A percentile compares a stretch with the other conserved stretches of the same genome.
These are phyloP conservation scores for Cucurbita argyrosperma DNA, from an alignment of 306 rosid genomes.

Conservation along the genomic window DNA sequence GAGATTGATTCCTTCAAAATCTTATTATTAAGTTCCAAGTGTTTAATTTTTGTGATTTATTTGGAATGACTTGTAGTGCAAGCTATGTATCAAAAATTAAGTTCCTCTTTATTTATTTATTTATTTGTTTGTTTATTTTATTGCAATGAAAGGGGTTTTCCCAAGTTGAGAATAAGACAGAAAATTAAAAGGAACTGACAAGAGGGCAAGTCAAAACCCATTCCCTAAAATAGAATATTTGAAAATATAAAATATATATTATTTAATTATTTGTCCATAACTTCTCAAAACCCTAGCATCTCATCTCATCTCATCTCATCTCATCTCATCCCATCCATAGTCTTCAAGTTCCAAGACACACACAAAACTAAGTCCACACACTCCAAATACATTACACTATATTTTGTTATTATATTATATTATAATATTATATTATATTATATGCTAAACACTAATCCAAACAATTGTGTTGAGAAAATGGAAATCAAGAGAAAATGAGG, in stretches of 20 bases:
- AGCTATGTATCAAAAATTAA: too few species aligned
- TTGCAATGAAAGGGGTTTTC: not conserved
- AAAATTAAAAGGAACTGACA: slow-evolving; percentile 1
- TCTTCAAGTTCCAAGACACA: slow-evolving; percentile 9
- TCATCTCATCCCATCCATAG: not conserved
- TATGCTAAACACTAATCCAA: too few species aligned
- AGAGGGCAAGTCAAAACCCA: not conserved
- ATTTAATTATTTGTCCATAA: not conserved
- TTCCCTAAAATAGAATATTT: not conserved
- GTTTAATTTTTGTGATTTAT: too few species aligned
- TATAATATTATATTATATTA: too few species aligned
- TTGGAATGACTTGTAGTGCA: too few species aligned
- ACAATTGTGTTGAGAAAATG: too few species aligned
- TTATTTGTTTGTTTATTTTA: not conserved
- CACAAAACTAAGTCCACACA: slow-evolving; percentile 8
- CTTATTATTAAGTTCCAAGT: too few species aligned
- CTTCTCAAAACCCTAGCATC: slow-evolving; percentile 5
- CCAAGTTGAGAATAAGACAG: not conserved
- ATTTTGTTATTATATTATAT: too few species aligned
- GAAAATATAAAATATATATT: not conserved
- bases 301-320: not conserved
- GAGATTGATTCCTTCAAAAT: too few species aligned
- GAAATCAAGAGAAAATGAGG: too few species aligned
- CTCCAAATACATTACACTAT: not conserved
- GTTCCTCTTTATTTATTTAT: not conserved